phyloP scores from a whole-genome alignment of 2,329 filamentous ascomycete genomes.

The Emmonsia crescens region DNA sequence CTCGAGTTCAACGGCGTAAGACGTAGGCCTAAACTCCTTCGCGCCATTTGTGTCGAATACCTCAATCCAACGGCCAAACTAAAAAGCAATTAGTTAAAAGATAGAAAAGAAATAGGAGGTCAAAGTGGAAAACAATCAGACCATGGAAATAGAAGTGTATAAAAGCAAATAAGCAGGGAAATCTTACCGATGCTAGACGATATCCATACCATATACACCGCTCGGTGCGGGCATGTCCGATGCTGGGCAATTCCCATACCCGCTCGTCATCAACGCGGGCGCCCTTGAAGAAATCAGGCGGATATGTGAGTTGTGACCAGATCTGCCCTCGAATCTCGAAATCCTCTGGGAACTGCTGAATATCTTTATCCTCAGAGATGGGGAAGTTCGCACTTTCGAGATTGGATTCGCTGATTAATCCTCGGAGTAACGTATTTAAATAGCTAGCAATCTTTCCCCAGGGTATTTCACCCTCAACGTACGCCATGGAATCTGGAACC shows the following conservation, averaged over 20 bases:
- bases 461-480: slow-evolving; percentile 36
- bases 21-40: slow-evolving; percentile 14
- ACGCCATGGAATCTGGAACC: slow-evolving; percentile 27
- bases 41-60: slow-evolving; percentile 11
- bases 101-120: not conserved
- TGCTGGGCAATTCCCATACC: slow-evolving; percentile 40
- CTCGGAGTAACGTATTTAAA: slow-evolving; percentile 42
- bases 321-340: slow-evolving; percentile 46
- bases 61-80: slow-evolving; percentile 15
- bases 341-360: slow-evolving; percentile 47
- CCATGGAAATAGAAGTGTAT: not conserved
- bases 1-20: slow-evolving; percentile 12
- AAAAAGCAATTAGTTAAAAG: not conserved
- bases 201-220: slow-evolving; percentile 42
- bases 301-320: slow-evolving; percentile 42
- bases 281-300: slow-evolving; percentile 40
- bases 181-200: slow-evolving; percentile 32
- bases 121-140: not conserved
- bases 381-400: slow-evolving; percentile 36
- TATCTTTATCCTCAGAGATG: slow-evolving; percentile 22
- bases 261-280: slow-evolving; percentile 44
- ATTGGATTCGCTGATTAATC: slow-evolving; percentile 23
- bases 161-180: not conserved
- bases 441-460: slow-evolving; percentile 42
- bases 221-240: slow-evolving; percentile 39